Evolutionary conservation across 495 filamentous ascomycete genomes (phyloP), one percentile per base, ranked within the genome.

Genomic region (Xylaria curta): DNA sequence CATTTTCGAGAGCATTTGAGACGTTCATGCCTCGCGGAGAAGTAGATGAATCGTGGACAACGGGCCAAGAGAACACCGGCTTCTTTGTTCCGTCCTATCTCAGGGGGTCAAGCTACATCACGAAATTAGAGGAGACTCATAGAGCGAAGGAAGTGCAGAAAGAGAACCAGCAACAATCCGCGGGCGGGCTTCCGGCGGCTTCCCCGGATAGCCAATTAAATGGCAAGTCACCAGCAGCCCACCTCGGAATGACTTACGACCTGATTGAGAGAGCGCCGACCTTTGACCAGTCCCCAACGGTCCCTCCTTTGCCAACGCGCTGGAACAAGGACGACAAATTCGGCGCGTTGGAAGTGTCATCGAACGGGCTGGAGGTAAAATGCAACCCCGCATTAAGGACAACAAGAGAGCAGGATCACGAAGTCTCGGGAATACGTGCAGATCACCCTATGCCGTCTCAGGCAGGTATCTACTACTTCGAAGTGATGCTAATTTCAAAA

Each of bases 381-480:
- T 97, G 93, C 76, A 81, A 81, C 44, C 63, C 72, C 21, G 84
- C 85, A 28, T 64, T 76, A 74, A 79, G 78, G 66, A 74, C 56
- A 65, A 58, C 75, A 31, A 75, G 79, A 69, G 84, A 84, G 53
- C 78, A 80, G 67, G 93, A 97, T 44, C 91, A 94, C 78, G 96
- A 98, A 76, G 93, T 94, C 63, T 94, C 89, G 46, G 88, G 94
- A 19, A 87, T 97, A 71, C 91, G 96, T 44, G 89, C 97, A 46
- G 93, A 99, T 76, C 86, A 95, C 80, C 89, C 90, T 33, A 98
- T 99, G 91, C 93, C 96, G n/a, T 86, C 90, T 59, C 90, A 97
- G 79, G 94, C 92, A 74, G 96, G 96, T 0, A 91, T 99, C 67
- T 98, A 97, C 81, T 99, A 99, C 79, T 99, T 92, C 80, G 96